Conservation (phyloP, 2,329 filamentous ascomycete genomes). For the Chaetomiaceae sp. region DNA sequence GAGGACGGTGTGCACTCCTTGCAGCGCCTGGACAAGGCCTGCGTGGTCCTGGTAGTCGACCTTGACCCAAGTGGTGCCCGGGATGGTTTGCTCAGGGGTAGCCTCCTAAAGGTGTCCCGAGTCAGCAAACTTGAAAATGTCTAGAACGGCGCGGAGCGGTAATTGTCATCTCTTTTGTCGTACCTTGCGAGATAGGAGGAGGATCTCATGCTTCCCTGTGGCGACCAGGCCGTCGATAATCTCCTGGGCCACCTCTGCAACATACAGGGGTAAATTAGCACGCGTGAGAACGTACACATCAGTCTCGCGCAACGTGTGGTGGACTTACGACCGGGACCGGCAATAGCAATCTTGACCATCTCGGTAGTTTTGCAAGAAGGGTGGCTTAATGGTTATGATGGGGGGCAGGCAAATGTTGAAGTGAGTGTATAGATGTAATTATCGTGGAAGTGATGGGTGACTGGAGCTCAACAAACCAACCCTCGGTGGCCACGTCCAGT, state of each 20-base stretch:
- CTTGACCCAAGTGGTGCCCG: conserved; percentile 11
- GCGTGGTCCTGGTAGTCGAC: conserved; percentile 21
- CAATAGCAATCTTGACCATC: conserved; percentile 18
- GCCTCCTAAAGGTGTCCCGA: neutral
- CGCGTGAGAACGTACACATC: too few relatives aligned
- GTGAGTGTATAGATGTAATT: too few relatives aligned
- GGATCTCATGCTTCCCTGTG: conserved; percentile 13
- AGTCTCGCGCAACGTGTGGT: neutral
- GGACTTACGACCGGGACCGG: conserved; percentile 11
- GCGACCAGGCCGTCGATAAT: conserved; percentile 15
- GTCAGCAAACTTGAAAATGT: too few relatives aligned
- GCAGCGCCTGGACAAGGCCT: conserved; percentile 19
- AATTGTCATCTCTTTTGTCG: too few relatives aligned
- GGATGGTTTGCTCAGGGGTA: neutral
- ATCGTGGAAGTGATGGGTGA: too few relatives aligned
- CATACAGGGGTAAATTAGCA: too few relatives aligned
- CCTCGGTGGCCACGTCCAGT: too few relatives aligned
- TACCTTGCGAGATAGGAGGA: conserved; percentile 16
- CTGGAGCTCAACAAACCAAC: too few relatives aligned
- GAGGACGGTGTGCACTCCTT: conserved; percentile 26
- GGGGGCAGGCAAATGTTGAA: too few relatives aligned
- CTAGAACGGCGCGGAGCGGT: too few relatives aligned
- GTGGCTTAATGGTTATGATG: too few relatives aligned
- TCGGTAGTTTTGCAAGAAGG: too few relatives aligned
- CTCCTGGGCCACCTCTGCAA: conserved; percentile 14